Conservation (phyloP, 768 basidiomycete species). For the Polyporus arcularius region DNA sequence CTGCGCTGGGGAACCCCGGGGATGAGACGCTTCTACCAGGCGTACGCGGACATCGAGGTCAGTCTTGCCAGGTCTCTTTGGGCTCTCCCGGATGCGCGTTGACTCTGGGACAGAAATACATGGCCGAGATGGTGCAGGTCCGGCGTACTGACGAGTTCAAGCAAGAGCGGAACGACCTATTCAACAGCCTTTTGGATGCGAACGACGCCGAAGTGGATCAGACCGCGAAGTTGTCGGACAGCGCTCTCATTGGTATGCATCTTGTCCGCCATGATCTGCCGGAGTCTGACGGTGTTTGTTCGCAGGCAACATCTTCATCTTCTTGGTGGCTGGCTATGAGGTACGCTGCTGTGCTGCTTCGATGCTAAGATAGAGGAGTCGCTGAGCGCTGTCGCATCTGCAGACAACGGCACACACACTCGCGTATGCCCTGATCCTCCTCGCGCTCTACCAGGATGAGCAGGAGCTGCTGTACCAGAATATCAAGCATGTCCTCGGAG, state of each 20-base stretch:
- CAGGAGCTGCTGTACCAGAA: constrained; percentile 40
- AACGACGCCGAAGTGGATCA: constrained; percentile 38
- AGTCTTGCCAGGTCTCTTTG: neutral
- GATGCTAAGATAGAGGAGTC: neutral
- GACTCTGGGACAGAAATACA: constrained; percentile 38
- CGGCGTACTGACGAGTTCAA: constrained; percentile 39
- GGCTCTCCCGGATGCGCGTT: neutral
- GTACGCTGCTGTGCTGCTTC: constrained; percentile 25
- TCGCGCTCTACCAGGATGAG: constrained; percentile 42
- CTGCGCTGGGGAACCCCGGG: constrained; percentile 22
- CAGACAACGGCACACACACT: constrained; percentile 40
- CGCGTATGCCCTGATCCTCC: constrained; percentile 35
- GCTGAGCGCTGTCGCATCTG: too few species aligned
- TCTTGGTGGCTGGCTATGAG: constrained; percentile 59
- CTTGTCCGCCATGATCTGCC: too few species aligned
- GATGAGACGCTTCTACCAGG: constrained; percentile 24
- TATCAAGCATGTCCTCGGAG: constrained; percentile 29
- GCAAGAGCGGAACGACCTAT: constrained; percentile 49
- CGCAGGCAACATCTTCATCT: constrained; percentile 37
- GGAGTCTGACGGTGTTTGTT: too few species aligned
- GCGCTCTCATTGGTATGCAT: constrained; percentile 38
- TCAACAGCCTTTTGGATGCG: constrained; percentile 52
- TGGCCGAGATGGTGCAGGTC: constrained; percentile 55
- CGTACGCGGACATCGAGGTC: constrained; percentile 33
- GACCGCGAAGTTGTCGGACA: constrained; percentile 40